These are phyloP conservation scores for Hypoxylon sp. DNA, from an alignment of 2,329 filamentous ascomycete species.

Conservation along the genomic window DNA sequence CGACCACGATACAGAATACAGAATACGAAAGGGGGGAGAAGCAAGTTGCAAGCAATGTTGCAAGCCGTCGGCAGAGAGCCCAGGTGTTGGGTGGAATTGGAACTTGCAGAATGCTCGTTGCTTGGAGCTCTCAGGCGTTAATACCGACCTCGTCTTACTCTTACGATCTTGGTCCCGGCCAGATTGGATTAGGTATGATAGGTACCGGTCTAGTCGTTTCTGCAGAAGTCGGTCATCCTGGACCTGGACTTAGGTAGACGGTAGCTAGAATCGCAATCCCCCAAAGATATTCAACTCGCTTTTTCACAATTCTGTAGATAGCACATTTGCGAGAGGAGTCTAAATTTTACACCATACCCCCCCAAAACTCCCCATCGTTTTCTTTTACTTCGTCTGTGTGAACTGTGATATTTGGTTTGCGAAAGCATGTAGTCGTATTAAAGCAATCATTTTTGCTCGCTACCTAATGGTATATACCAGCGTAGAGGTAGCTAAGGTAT, in stretches of 20 bases:
- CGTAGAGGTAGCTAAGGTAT: conserved; percentile 1
- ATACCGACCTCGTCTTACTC: conserved; percentile 19
- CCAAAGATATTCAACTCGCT: conserved; percentile 40
- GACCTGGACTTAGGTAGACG: conserved; percentile 28
- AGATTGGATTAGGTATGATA: conserved; percentile 42
- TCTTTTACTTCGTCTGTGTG: conserved; percentile 12
- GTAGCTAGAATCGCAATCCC: conserved; percentile 38
- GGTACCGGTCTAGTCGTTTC: conserved; percentile 36
- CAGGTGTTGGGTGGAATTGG: conserved; percentile 33
- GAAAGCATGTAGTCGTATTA: conserved; percentile 15
- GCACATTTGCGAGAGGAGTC: conserved; percentile 47
- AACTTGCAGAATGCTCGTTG: conserved; percentile 21
- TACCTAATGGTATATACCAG: not conserved
- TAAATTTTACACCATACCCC: conserved; percentile 36
- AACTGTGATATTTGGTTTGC: not conserved
- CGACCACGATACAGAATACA: conserved; percentile 22
- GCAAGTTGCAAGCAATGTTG: conserved; percentile 33
- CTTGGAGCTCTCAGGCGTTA: conserved; percentile 41
- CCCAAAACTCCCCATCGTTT: conserved; percentile 8
- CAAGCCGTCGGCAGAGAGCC: conserved; percentile 33
- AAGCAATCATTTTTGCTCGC: conserved; percentile 1
- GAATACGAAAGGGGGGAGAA: conserved; percentile 21
- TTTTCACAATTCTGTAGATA: conserved; percentile 52
- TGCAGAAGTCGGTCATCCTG: conserved; percentile 14
- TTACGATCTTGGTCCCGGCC: conserved; percentile 41